phyloP scores from a whole-genome alignment of 2,329 filamentous ascomycete genomes.

The Teratosphaeria zuluensis region DNA sequence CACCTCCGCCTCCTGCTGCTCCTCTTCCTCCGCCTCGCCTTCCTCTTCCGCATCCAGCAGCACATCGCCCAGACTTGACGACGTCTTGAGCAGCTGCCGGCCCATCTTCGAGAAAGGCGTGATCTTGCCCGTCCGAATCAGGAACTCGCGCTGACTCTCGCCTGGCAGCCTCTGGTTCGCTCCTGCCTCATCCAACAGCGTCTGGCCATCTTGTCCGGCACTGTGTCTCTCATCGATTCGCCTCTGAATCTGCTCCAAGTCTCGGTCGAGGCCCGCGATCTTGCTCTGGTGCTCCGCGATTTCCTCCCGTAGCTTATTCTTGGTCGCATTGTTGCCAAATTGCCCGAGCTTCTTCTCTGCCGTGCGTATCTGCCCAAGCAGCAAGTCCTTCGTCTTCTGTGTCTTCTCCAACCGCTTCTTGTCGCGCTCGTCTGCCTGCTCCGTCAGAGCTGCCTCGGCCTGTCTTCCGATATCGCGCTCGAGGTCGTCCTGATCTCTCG shows the following conservation, averaged over 20 bases:
- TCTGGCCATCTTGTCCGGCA: slow-evolving; percentile 32
- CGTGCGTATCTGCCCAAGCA: slow-evolving; percentile 55
- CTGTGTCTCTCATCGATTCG: slow-evolving; percentile 66
- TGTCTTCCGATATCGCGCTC: slow-evolving; percentile 72
- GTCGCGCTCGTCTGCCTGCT: slow-evolving; percentile 56
- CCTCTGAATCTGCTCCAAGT: slow-evolving; percentile 68
- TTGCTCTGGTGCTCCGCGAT: slow-evolving; percentile 57
- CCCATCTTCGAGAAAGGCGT: slow-evolving; percentile 83
- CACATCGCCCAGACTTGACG: slow-evolving; percentile 64
- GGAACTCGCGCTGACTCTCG: slow-evolving; percentile 76
- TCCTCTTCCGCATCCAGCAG: slow-evolving; percentile 77
- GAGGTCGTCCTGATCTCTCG: slow-evolving; percentile 80
- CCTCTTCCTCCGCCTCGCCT: slow-evolving; percentile 37
- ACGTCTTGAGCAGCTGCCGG: slow-evolving; percentile 50
- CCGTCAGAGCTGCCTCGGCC: slow-evolving; percentile 50
- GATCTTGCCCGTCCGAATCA: slow-evolving; percentile 94
- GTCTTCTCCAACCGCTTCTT: slow-evolving; percentile 53
- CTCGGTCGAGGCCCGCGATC: slow-evolving; percentile 55
- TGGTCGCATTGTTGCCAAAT: slow-evolving; percentile 45
- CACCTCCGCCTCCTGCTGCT: slow-evolving; percentile 13
- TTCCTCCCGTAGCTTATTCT: slow-evolving; percentile 52
- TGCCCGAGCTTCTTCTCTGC: slow-evolving; percentile 48
- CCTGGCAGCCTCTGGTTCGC: slow-evolving; percentile 56
- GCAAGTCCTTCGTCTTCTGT: slow-evolving; percentile 42
- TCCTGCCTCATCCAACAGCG: slow-evolving; percentile 36